A percentile compares a stretch with the other conserved stretches of the same genome.
phyloP scores from a whole-genome alignment of 1,139 yeast genomes.

The Saccharomyces pastorianus region DNA sequence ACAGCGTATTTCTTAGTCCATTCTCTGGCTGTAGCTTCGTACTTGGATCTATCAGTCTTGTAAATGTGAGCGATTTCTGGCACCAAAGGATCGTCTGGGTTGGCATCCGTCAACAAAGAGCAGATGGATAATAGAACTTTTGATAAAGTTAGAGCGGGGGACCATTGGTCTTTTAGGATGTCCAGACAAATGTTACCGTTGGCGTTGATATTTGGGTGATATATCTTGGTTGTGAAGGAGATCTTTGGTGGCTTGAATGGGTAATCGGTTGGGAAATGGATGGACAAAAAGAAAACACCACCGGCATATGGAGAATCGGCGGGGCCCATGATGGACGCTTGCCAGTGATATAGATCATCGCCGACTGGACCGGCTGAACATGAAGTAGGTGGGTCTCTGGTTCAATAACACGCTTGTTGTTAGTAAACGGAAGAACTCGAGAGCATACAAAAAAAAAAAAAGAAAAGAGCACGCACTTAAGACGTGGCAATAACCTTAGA shows the following conservation, averaged over 20 bases:
- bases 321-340: constrained; percentile 94
- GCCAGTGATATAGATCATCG: constrained; percentile 94
- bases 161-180: constrained; percentile 53
- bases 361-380: constrained; percentile 99
- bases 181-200: constrained; percentile 57
- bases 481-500: constrained; percentile 17
- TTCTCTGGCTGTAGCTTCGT: constrained; percentile 95
- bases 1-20: constrained; percentile 99
- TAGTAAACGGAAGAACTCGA: not conserved
- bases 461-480: not conserved
- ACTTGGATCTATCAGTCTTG: constrained; percentile 88
- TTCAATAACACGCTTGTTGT: not conserved
- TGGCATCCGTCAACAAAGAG: constrained; percentile 90
- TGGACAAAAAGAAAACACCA: constrained; percentile 84
- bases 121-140: constrained; percentile 84
- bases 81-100: constrained; percentile 97
- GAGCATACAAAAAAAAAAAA: not conserved
- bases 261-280: constrained; percentile 91
- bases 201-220: constrained; percentile 85
- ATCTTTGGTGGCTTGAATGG: constrained; percentile 93
- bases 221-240: constrained; percentile 81
- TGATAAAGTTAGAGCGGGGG: constrained; percentile 70
- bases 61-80: constrained; percentile 97
- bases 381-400: constrained; percentile 95
- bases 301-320: constrained; percentile 90